A percentile compares a stretch with the other conserved stretches of the same genome.
Evolutionary conservation across 2,329 filamentous ascomycete genomes (phyloP).

Genomic region (Lecanosticta acicola): DNA sequence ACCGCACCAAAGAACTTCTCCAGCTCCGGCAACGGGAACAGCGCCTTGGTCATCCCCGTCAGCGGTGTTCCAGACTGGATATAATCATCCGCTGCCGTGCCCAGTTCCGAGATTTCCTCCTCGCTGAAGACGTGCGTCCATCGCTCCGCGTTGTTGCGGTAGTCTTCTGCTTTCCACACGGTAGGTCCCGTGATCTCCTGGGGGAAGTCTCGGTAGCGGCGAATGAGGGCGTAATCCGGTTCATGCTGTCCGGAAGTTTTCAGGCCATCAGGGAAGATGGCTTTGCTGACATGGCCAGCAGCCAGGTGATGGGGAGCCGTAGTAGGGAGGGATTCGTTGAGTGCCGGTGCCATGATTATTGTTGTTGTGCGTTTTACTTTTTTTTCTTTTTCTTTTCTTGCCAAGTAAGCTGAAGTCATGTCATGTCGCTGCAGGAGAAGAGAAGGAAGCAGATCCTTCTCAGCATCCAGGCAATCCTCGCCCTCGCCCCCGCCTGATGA

Average conservation of each 20-base stretch:
- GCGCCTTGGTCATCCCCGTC: conserved; percentile 62
- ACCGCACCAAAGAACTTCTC: conserved; percentile 51
- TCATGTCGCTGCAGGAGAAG: no score
- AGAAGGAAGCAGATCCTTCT: no score
- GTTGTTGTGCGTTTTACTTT: no score
- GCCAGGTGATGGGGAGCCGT: conserved; percentile 9
- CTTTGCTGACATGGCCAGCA: conserved; percentile 32
- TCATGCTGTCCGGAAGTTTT: conserved; percentile 68
- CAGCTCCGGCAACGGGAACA: conserved; percentile 59
- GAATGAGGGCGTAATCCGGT: conserved; percentile 59
- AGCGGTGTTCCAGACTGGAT: conserved; percentile 59
- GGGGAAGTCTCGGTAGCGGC: conserved; percentile 64
- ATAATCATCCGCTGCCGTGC: conserved; percentile 63
- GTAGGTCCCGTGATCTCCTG: conserved; percentile 65
- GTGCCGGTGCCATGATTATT: conserved; percentile 22
- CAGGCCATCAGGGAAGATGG: conserved; percentile 59
- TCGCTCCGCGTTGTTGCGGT: conserved; percentile 55
- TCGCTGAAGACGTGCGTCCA: conserved; percentile 68
- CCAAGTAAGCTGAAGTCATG: no score
- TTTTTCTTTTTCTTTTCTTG: no score
- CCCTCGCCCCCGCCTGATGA: no score
- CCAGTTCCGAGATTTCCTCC: conserved; percentile 63
- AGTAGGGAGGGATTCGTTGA: conserved; percentile 10
- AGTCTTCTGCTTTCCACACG: conserved; percentile 65
- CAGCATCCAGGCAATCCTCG: no score